Evolutionary conservation across 164 flowering plant genomes (phyloP).

Genomic region (Cinnamomum chago): DNA sequence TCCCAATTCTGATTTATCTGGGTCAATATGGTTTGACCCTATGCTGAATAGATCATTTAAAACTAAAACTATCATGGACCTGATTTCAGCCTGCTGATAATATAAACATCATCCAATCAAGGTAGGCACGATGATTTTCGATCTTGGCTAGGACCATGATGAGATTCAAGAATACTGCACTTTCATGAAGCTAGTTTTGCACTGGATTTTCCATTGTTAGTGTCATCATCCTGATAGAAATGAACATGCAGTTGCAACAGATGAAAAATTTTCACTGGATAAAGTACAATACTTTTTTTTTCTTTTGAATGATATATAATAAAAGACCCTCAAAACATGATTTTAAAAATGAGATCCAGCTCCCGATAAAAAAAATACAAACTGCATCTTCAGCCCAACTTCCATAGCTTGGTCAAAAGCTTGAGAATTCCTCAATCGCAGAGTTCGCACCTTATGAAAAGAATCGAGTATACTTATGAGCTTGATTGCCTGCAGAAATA

Average conservation of each 20-base stretch:
- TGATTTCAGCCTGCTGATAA: background rate
- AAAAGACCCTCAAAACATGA: background rate
- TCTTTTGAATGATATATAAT: no score
- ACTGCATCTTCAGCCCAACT: background rate
- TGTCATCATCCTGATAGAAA: background rate
- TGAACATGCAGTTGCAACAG: background rate
- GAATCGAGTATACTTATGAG: background rate
- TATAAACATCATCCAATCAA: background rate
- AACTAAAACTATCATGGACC: background rate
- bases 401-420: background rate
- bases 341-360: background rate
- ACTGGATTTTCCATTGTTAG: background rate
- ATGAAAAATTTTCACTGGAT: background rate
- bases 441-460: background rate
- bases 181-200: no score
- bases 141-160: background rate
- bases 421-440: background rate
- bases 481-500: background rate
- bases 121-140: background rate
- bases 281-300: no score
- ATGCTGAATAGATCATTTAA: no score
- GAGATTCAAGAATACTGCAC: background rate
- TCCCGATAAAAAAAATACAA: background rate
- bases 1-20: no score
- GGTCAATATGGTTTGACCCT: no score